These are phyloP conservation scores for Yamadazyma membranifaciens DNA, from an alignment of 1,139 yeast species.

Conservation along the genomic window DNA sequence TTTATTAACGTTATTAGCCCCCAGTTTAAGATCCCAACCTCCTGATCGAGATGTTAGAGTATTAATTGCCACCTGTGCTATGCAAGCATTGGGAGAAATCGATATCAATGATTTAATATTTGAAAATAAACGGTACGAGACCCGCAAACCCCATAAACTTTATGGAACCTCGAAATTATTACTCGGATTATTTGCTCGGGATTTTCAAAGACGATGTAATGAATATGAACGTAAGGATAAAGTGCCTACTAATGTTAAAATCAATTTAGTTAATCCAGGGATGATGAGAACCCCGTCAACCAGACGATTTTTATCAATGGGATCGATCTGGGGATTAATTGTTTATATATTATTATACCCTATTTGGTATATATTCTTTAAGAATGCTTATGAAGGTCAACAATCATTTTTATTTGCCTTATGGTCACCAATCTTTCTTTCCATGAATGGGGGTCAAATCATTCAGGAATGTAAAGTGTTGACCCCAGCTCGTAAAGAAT, in stretches of 20 bases:
- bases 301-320: constrained; percentile 74
- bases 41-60: constrained; percentile 92
- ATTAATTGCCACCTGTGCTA: constrained; percentile 69
- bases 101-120: constrained; percentile 69
- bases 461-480: constrained; percentile 70
- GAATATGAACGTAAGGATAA: constrained; percentile 61
- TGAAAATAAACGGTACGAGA: constrained; percentile 60
- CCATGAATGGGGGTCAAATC: constrained; percentile 62
- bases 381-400: constrained; percentile 74
- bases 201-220: constrained; percentile 65
- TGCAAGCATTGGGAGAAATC: constrained; percentile 70
- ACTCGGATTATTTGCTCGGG: constrained; percentile 69
- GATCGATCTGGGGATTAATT: constrained; percentile 68
- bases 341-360: constrained; percentile 75
- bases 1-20: constrained; percentile 71
- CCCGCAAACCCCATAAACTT: constrained; percentile 64
- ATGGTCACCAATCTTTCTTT: constrained; percentile 65
- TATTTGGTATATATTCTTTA: constrained; percentile 75
- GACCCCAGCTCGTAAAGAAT: constrained; percentile 61
- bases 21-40: constrained; percentile 83
- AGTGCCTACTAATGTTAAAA: constrained; percentile 65
- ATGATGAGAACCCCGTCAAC: constrained; percentile 84
- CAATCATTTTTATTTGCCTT: constrained; percentile 73
- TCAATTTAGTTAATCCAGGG: constrained; percentile 89
- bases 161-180: constrained; percentile 82